These are phyloP conservation scores for Amaranthus cruentus DNA, from an alignment of 148 eudicot species.

Conservation along the genomic window DNA sequence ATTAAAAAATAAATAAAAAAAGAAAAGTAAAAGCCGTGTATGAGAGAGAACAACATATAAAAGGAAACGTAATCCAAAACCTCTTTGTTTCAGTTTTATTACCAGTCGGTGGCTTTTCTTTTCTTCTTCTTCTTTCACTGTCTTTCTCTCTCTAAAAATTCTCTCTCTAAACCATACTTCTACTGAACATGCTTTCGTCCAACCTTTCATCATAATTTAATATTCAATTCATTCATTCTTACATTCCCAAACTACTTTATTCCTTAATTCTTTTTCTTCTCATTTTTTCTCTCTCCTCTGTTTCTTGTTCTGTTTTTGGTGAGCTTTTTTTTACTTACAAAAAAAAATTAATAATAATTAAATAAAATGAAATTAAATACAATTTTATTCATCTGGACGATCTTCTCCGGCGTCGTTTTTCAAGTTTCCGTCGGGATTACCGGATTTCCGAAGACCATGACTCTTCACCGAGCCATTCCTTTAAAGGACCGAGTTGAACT, in stretches of 20 bases:
- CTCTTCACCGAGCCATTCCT: slow-evolving; percentile 68
- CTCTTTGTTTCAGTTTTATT: slow-evolving; percentile 10
- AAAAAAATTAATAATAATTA: background rate
- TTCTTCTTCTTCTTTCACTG: background rate
- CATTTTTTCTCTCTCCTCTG: slow-evolving; percentile 14
- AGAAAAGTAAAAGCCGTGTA: background rate
- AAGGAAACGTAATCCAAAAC: slow-evolving; percentile 19
- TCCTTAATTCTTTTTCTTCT: background rate
- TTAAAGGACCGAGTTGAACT: slow-evolving; percentile 49
- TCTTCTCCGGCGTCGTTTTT: slow-evolving; percentile 21
- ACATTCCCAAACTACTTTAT: background rate
- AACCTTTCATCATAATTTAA: background rate
- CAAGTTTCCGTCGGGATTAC: slow-evolving; percentile 26
- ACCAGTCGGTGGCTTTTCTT: background rate
- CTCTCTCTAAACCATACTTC: slow-evolving; percentile 20
- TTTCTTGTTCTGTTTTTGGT: slow-evolving; percentile 16
- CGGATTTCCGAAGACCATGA: slow-evolving; percentile 43
- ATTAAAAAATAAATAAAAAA: background rate
- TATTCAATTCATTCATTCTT: no score
- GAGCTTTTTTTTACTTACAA: background rate
- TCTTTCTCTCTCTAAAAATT: slow-evolving; percentile 11
- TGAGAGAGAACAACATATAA: slow-evolving; percentile 12
- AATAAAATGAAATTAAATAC: slow-evolving; percentile 26
- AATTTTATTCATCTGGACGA: slow-evolving; percentile 30
- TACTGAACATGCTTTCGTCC: background rate